Percentiles rank a stretch among this genome's conserved stretches.
These are phyloP conservation scores for Suillus occidentalis DNA, from an alignment of 768 basidiomycete species.

Conservation along the genomic window DNA sequence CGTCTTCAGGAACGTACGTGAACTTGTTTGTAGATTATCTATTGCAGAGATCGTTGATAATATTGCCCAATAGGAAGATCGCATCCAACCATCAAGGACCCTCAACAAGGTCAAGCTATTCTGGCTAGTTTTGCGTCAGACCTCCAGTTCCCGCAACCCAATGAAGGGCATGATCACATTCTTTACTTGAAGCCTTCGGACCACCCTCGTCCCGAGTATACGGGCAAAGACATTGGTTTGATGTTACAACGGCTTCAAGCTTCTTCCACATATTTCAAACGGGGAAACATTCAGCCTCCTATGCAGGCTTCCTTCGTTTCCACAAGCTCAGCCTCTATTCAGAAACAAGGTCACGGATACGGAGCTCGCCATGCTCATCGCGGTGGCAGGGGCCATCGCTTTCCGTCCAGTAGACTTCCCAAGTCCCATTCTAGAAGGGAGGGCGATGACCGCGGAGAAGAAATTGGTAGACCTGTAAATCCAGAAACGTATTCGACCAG, in stretches of 20 bases:
- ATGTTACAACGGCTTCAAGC: conserved; percentile 50
- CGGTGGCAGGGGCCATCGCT: conserved; percentile 11
- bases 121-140: conserved; percentile 65
- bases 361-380: conserved; percentile 19
- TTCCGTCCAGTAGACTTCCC: conserved; percentile 1
- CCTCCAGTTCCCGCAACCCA: conserved; percentile 51
- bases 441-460: neutral
- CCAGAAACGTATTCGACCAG: neutral
- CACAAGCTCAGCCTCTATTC: conserved; percentile 13
- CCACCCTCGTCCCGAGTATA: conserved; percentile 45
- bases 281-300: conserved; percentile 9
- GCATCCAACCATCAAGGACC: conserved; percentile 75
- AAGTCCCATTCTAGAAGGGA: conserved; percentile 1
- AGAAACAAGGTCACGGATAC: conserved; percentile 20
- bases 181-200: conserved; percentile 37
- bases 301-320: conserved; percentile 12
- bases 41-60: conserved; percentile 13
- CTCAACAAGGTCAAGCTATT: conserved; percentile 57
- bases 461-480: neutral
- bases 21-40: conserved; percentile 8
- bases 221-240: conserved; percentile 47
- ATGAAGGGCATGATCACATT: conserved; percentile 70
- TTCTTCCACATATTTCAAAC: conserved; percentile 24
- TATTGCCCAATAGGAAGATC: conserved; percentile 49
- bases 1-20: conserved; percentile 61